These are phyloP conservation scores for Gossypium trilobum DNA, from an alignment of 441 rosid species.

Conservation along the genomic window DNA sequence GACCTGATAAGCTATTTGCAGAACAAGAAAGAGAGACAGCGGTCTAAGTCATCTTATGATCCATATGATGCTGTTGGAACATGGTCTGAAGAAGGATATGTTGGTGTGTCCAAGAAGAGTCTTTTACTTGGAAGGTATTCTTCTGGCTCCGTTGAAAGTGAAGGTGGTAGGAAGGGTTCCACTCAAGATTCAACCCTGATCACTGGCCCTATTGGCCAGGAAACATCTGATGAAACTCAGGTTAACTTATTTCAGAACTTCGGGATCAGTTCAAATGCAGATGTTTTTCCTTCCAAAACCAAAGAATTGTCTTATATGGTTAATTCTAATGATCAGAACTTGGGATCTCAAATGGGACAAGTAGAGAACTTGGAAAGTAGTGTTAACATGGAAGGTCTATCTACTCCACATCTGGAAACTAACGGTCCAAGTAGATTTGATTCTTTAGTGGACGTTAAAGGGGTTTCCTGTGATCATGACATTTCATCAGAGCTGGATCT, in stretches of 20 bases:
- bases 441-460: slow-evolving; percentile 27
- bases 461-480: slow-evolving; percentile 37
- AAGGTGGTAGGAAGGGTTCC: slow-evolving; percentile 75
- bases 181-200: slow-evolving; percentile 52
- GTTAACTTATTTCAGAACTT: slow-evolving; percentile 58
- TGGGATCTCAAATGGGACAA: slow-evolving; percentile 31
- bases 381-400: slow-evolving; percentile 39
- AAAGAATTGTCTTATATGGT: slow-evolving; percentile 42
- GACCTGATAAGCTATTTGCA: slow-evolving; percentile 89
- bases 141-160: slow-evolving; percentile 66
- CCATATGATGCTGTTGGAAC: slow-evolving; percentile 77
- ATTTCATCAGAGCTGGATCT: slow-evolving; percentile 37
- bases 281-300: slow-evolving; percentile 35
- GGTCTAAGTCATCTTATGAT: slow-evolving; percentile 68
- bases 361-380: slow-evolving; percentile 45
- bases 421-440: slow-evolving; percentile 47
- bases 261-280: slow-evolving; percentile 44
- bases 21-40: slow-evolving; percentile 85
- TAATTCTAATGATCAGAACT: slow-evolving; percentile 36
- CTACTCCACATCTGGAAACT: slow-evolving; percentile 42
- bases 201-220: slow-evolving; percentile 40
- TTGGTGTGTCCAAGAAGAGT: slow-evolving; percentile 53
- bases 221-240: slow-evolving; percentile 52
- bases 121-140: slow-evolving; percentile 76
- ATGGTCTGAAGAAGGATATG: slow-evolving; percentile 86